Evolutionary conservation across 495 filamentous ascomycete species (phyloP), one percentile per base, ranked within the genome.

Genomic region (Xylaria scruposa): DNA sequence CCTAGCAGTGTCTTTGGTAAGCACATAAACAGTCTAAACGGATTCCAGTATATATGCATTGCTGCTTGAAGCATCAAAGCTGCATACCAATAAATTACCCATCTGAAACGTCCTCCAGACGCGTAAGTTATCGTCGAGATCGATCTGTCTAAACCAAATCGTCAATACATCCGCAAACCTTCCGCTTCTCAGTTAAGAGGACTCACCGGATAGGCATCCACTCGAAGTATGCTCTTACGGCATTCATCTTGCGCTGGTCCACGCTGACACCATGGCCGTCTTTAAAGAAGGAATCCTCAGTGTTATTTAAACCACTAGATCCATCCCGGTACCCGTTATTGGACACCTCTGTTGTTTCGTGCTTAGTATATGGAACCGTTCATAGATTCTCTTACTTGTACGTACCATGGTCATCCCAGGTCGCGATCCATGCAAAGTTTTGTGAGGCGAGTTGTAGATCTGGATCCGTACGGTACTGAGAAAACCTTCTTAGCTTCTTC

Each of bases 141-240:
- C 89, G 40, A 90, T 85, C 77, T 90, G 89, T 29, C 77, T 79
- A 68, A 44, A 2, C 26, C 17, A 4, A 38, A 6, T 29, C 1
- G 36, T 70, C 33, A 62, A 36, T 5, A 49, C 1, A 2, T 26
- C 31, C 6, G 26, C n/a, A 40, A 31, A 26, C 4, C 13, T 51
- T 51, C 29, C 17, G 13, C 5, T 8, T 64, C 38, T 62, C 3
- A 24, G 42, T 13, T 54, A 13, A 4, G n/a, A 47, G 60, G 31
- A 38, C 76, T 68, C 67, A 79, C 77, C 89, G 82, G 68, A 86
- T 83, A 9, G 85, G 85, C 85, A 87, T 90, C 90, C 91, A 93
- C 75, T 93, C 90, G 66, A 92, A 93, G 76, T 92, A 92, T 0
- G 90, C 89, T 46, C 90, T 82, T 26, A 92, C 90, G 7, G 89